Percentiles rank a stretch among this genome's conserved stretches.
Conservation (phyloP, 2,329 filamentous ascomycete genomes). For the Neonectria sp. region DNA sequence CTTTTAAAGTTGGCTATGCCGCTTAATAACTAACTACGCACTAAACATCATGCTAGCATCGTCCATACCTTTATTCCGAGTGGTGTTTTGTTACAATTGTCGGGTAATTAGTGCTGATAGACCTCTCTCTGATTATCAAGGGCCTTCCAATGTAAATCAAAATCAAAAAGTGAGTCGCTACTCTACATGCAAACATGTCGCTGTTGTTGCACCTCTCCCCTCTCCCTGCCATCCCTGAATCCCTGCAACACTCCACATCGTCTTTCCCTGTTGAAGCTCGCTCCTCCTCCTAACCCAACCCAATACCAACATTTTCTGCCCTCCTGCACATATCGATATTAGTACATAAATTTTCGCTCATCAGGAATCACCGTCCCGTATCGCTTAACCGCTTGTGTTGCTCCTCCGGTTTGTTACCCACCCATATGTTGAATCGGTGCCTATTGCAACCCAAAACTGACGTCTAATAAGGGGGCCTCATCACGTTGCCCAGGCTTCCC, state of each 20-base stretch:
- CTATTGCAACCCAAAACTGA: background rate
- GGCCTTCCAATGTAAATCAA: conserved; percentile 6
- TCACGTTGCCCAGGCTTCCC: conserved; percentile 61
- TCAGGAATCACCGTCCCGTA: background rate
- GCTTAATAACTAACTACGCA: no score
- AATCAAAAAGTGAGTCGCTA: conserved; percentile 25
- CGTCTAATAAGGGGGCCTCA: conserved; percentile 64
- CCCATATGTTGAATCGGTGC: background rate
- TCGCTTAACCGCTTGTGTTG: background rate
- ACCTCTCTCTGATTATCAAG: background rate
- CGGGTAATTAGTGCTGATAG: background rate
- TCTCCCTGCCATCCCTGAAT: background rate
- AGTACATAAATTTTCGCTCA: conserved; percentile 14
- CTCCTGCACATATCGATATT: conserved; percentile 12
- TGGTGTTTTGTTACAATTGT: background rate
- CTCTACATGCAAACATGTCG: conserved; percentile 31
- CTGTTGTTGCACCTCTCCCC: conserved; percentile 12
- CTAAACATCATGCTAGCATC: background rate
- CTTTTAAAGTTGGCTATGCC: background rate
- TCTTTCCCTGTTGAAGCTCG: background rate
- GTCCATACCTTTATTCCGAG: background rate
- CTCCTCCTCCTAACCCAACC: background rate
- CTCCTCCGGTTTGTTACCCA: background rate
- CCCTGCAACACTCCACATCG: conserved; percentile 5
- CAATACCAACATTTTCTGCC: conserved; percentile 13